Evolutionary conservation across 1,284 basidiomycete genomes (phyloP).

Genomic region (Trametes polyzona): DNA sequence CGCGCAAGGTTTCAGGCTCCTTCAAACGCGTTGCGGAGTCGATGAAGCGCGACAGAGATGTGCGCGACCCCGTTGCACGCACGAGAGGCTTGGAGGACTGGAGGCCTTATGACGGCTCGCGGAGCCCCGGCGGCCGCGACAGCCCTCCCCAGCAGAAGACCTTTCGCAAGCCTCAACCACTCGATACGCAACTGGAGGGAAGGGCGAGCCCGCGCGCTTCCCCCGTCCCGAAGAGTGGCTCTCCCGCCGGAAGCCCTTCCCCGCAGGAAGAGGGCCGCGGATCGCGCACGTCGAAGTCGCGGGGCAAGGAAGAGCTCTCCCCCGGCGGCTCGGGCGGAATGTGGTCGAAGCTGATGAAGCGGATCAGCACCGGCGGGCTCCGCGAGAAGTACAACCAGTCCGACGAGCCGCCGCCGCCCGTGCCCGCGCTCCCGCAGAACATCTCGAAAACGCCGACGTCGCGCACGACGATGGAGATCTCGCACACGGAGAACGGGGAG

Average conservation of each 20-base stretch:
- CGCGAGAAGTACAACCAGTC: conserved; percentile 53
- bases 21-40: conserved; percentile 41
- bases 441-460: conserved; percentile 21
- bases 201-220: conserved; percentile 12
- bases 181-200: conserved; percentile 20
- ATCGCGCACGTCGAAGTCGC: conserved; percentile 23
- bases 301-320: conserved; percentile 38
- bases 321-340: conserved; percentile 46
- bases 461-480: conserved; percentile 33
- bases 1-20: conserved; percentile 53
- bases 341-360: conserved; percentile 71
- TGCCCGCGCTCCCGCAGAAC: conserved; percentile 59
- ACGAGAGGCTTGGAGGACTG: conserved; percentile 13
- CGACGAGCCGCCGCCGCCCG: conserved; percentile 51
- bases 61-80: conserved; percentile 3
- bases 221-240: conserved; percentile 7
- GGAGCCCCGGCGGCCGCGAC: conserved; percentile 36
- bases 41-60: conserved; percentile 24
- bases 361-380: conserved; percentile 65
- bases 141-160: conserved; percentile 5
- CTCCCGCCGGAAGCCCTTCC: conserved; percentile 13
- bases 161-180: conserved; percentile 9
- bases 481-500: conserved; percentile 18
- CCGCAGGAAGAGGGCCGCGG: conserved; percentile 19
- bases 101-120: conserved; percentile 29